Conservation (phyloP, 2,329 filamentous ascomycete species). For the Fusarium sp. region DNA sequence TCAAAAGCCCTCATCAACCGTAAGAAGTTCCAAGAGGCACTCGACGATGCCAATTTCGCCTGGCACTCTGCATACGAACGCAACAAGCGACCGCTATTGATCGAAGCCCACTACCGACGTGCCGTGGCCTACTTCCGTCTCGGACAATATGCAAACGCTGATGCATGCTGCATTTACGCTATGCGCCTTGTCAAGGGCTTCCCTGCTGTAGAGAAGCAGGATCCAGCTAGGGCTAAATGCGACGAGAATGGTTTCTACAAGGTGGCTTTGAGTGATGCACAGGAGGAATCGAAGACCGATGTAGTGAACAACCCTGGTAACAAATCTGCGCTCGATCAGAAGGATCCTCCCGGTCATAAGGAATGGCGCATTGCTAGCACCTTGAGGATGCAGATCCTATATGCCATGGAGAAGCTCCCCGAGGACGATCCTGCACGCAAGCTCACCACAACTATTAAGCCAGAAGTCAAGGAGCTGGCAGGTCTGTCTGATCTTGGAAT, state of each 20-base stretch:
- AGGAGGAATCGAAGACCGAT: conserved; percentile 47
- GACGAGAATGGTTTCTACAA: conserved; percentile 62
- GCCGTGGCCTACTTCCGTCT: conserved; percentile 78
- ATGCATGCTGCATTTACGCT: conserved; percentile 73
- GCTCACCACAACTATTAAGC: conserved; percentile 52
- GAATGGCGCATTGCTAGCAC: conserved; percentile 57
- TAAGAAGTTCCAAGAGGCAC: conserved; percentile 69
- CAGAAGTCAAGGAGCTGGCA: conserved; percentile 48
- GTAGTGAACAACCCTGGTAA: conserved; percentile 42
- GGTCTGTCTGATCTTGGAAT: conserved; percentile 36
- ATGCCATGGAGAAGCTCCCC: conserved; percentile 57
- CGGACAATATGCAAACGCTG: conserved; percentile 78
- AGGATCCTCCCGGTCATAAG: conserved; percentile 24
- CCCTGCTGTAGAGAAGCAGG: conserved; percentile 48
- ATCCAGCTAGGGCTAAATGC: conserved; percentile 47
- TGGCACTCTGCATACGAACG: conserved; percentile 72
- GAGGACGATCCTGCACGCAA: conserved; percentile 59
- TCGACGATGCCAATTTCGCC: conserved; percentile 76
- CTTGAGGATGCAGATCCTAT: conserved; percentile 61
- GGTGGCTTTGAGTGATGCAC: conserved; percentile 49
- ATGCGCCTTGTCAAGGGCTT: conserved; percentile 53
- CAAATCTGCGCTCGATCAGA: conserved; percentile 1
- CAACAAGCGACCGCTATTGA: conserved; percentile 78
- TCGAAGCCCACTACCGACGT: conserved; percentile 84
- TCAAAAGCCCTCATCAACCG: conserved; percentile 80